Evolutionary conservation across 2,329 filamentous ascomycete genomes (phyloP), one percentile per base, ranked within the genome.

Genomic region (Phaeosphaeriaceae sp.): DNA sequence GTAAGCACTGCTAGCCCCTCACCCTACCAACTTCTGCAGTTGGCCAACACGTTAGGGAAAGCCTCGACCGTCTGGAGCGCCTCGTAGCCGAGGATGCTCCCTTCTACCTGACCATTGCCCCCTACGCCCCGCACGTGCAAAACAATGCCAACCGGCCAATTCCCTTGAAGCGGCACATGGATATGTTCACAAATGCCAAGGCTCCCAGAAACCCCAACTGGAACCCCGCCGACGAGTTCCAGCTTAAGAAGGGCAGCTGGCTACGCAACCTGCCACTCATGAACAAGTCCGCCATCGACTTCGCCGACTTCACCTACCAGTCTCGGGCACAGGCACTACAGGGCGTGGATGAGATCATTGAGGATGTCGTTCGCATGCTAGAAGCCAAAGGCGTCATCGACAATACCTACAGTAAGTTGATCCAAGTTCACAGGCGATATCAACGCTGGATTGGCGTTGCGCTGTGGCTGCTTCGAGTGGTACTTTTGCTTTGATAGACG

Each of bases 191-290:
- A 3, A 78, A 81, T 26, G 78, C 76, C 0, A 79, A 75, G 29
- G 80, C 88, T 0, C 87, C 87, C 0, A 76, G 87, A n/a, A 84
- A 79, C 0, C 70, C 76, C 0, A 83, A 84, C 64, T 90, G 89
- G 69, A 90, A 90, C 57, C 85, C 87, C 0, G 13, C 34, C 3
- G 34, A 37, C 13, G 34, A 37, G 15, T 18, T 37, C 12, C 34
- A 37, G 17, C 17, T 11, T 37, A 20, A 16, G 11, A 20, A 37
- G 16, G 77, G 82, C 2, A 69, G 76, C 52, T 82, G 78, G 78
- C 66, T 82, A 33, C 66, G 59, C 6, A 59, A 64, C 12, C 67
- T 81, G 0, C 71, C 74, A 0, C 63, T 72, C 40, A 76, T 77
- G 7, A 45, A 26, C 20, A 72, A 0, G 73, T 70, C 74, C 0